Conservation (phyloP, 78 protist genomes). For the Pigoraptor vietnamica region DNA sequence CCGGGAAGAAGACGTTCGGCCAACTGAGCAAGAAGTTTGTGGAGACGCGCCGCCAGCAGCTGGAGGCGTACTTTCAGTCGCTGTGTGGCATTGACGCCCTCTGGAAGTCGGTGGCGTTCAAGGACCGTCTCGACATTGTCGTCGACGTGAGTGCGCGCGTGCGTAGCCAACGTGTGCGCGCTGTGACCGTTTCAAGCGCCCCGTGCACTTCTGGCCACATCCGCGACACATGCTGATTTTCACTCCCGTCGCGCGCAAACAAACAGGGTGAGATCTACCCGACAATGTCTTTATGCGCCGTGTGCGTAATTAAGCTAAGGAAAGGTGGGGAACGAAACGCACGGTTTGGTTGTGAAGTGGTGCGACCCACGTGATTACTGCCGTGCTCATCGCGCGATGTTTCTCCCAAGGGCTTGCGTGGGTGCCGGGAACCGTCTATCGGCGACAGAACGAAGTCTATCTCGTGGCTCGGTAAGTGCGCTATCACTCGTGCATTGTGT, state of each 20-base stretch:
- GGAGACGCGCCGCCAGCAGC: neutral
- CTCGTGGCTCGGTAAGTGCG: neutral
- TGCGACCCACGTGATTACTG: no score
- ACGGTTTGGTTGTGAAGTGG: no score
- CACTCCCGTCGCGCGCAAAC: no score
- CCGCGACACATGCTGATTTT: no score
- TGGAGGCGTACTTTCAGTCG: neutral
- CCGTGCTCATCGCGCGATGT: no score
- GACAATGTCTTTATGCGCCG: neutral
- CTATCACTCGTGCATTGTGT: neutral
- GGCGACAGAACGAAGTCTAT: neutral
- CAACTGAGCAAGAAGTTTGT: neutral
- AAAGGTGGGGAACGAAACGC: no score
- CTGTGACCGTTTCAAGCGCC: no score
- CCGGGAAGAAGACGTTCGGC: slow-evolving; percentile 1
- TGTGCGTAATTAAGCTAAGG: neutral
- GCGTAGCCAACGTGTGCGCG: no score
- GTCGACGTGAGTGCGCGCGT: neutral
- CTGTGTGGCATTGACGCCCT: neutral
- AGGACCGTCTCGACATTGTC: neutral
- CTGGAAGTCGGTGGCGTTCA: neutral
- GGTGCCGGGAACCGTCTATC: neutral
- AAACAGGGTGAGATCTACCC: neutral
- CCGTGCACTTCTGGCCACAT: no score
- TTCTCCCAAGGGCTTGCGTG: neutral